Evolutionary conservation across 768 basidiomycete species (phyloP), one percentile per base, ranked within the genome.

Genomic region (Hypholoma sublateritium): DNA sequence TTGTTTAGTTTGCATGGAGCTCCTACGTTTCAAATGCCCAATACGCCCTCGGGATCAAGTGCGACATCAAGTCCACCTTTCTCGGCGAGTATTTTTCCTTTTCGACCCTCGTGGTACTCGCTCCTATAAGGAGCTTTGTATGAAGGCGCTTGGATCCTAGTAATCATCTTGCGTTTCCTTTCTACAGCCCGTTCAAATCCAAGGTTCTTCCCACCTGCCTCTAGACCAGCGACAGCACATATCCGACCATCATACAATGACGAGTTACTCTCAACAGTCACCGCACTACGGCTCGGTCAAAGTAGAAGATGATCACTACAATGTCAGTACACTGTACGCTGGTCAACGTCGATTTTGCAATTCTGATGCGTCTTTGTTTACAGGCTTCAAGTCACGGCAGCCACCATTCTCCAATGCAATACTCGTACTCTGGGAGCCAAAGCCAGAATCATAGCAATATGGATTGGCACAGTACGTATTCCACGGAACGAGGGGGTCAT

Each of bases 41-140:
- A 86, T 67, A 87, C 88, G 3, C 86, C 87, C 2, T 86, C 86
- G 19, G 85, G 82, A 17, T 88, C 87, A 17, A 89, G 87, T 66
- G 80, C 85, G 21, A 87, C 87, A 5, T 87, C 87, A 24, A 89
- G 85, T 62, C 86, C 87, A 55, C 87, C 88, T n/a, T 91, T 89
- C 78, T 92, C 90, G 87, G 89, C 83, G 85, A 89, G 90, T 89
- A 69, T 80, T 79, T 68, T 77, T 80, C 75, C 72, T 71, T 75
- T 62, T 56, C 57, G 54, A 64, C 62, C 60, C 63, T 65, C n/a
- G 28, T 67, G 65, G 62, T 55, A 47, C 69, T 62, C 66, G 60
- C 59, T 65, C 61, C 62, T 51, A 62, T 62, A 64, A 59, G 62
- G 62, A 54, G 59, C 36, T 53, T 61, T 66, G 72, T 68, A 67